Percentiles rank a stretch among this genome's conserved stretches.
Conservation (phyloP, 805 yeast genomes). For the Lachancea fermentati region DNA sequence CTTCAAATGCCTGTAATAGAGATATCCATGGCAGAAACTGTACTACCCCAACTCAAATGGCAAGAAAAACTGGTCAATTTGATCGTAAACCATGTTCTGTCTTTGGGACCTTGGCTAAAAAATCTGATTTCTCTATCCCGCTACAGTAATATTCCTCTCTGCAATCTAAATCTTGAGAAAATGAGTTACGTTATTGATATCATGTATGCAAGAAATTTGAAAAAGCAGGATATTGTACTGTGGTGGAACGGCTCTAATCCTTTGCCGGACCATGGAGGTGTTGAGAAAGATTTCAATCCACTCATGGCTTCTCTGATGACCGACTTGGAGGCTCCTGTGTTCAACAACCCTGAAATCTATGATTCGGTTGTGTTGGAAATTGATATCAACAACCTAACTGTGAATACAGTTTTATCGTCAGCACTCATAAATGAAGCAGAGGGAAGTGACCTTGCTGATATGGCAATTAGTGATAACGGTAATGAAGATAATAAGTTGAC, state of each 20-base stretch:
- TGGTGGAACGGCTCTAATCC: conserved; percentile 88
- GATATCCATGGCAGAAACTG: conserved; percentile 51
- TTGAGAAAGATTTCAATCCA: conserved; percentile 56
- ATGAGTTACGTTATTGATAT: conserved; percentile 77
- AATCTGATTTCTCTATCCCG: conserved; percentile 60
- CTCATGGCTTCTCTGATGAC: conserved; percentile 37
- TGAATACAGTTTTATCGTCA: conserved; percentile 83
- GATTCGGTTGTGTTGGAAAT: conserved; percentile 74
- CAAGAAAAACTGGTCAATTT: conserved; percentile 60
- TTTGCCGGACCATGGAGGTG: conserved; percentile 79
- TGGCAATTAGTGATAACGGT: conserved; percentile 29
- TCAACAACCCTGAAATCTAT: conserved; percentile 75
- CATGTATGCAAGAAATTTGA: conserved; percentile 73
- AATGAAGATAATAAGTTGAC: conserved; percentile 20
- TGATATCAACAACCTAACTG: conserved; percentile 68
- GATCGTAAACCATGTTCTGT: conserved; percentile 63
- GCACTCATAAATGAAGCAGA: conserved; percentile 81
- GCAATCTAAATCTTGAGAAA: conserved; percentile 77
- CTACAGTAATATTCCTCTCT: conserved; percentile 77
- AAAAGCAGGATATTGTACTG: conserved; percentile 58
- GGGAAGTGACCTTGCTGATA: conserved; percentile 68
- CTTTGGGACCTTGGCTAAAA: conserved; percentile 66
- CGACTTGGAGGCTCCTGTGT: conserved; percentile 61
- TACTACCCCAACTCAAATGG: conserved; percentile 78
- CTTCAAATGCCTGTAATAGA: conserved; percentile 57